Evolutionary conservation across 2,329 filamentous ascomycete species (phyloP).

Genomic region (Fusarium staphyleae): DNA sequence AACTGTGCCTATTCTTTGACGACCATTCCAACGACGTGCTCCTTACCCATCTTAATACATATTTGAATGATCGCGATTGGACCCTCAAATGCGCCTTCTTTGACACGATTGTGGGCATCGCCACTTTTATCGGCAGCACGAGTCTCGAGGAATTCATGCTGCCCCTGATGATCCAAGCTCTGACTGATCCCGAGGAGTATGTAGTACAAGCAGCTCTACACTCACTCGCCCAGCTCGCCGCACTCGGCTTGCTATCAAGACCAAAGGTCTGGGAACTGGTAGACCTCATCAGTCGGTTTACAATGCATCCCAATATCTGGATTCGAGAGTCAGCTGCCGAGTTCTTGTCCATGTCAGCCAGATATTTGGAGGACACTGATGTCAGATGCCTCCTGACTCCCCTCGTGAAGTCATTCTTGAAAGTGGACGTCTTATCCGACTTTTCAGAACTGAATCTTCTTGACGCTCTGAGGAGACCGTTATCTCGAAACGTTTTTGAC

Average conservation of each 20-base stretch:
- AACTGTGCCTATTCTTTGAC: conserved; percentile 93
- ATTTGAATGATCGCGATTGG: conserved; percentile 96
- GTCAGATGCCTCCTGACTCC: conserved; percentile 83
- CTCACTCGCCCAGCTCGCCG: conserved; percentile 86
- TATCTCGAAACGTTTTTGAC: conserved; percentile 83
- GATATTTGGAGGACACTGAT: conserved; percentile 80
- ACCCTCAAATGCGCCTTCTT: conserved; percentile 96
- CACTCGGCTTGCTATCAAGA: conserved; percentile 85
- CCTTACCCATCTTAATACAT: conserved; percentile 93
- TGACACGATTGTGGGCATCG: conserved; percentile 91
- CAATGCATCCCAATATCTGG: conserved; percentile 95
- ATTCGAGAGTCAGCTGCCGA: conserved; percentile 88
- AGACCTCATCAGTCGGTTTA: conserved; percentile 81
- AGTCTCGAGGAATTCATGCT: conserved; percentile 95
- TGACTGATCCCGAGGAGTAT: conserved; percentile 92
- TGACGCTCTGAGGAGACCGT: conserved; percentile 81
- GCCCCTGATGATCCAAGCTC: conserved; percentile 92
- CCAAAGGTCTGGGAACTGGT: conserved; percentile 87
- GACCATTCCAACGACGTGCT: conserved; percentile 96
- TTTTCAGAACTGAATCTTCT: conserved; percentile 78
- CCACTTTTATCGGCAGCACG: conserved; percentile 85
- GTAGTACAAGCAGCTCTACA: conserved; percentile 91
- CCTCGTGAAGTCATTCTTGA: conserved; percentile 81
- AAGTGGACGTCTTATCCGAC: conserved; percentile 68
- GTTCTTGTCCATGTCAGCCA: conserved; percentile 79